A percentile compares a stretch with the other conserved stretches of the same genome.
Conservation (phyloP, 2,329 filamentous ascomycete species). For the Calonectria pteridis region DNA sequence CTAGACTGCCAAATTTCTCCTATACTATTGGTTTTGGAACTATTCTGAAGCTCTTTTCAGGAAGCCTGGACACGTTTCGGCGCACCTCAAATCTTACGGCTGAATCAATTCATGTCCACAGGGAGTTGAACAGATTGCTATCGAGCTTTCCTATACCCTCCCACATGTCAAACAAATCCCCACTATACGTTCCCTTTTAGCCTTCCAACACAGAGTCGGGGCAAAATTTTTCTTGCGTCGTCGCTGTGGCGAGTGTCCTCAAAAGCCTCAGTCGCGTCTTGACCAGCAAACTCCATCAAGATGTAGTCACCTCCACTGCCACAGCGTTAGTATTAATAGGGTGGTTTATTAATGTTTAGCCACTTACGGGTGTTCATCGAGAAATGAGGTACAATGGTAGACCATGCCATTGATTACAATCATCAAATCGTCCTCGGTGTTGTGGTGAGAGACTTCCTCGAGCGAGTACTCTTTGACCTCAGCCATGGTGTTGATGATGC, state of each 20-base stretch:
- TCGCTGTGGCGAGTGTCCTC: not conserved
- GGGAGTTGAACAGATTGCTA: too few species aligned
- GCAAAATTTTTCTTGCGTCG: not conserved
- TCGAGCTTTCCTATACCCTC: not conserved
- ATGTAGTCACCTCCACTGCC: not conserved
- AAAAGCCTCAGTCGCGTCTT: not conserved
- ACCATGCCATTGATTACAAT: not conserved
- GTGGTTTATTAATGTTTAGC: not conserved
- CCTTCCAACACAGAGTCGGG: not conserved
- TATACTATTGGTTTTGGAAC: too few species aligned
- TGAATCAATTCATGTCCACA: too few species aligned
- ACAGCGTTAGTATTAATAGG: not conserved
- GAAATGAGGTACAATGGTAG: not conserved
- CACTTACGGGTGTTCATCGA: not conserved
- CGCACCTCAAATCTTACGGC: too few species aligned
- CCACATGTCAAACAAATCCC: not conserved
- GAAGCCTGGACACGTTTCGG: too few species aligned
- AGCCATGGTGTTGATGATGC: not conserved
- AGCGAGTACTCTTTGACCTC: not conserved
- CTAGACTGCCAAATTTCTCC: too few species aligned
- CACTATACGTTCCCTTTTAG: not conserved
- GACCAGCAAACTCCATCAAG: not conserved
- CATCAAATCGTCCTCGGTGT: not conserved
- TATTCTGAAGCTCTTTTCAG: too few species aligned
- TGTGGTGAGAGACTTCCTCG: not conserved